Evolutionary conservation across 192 early-diverging fungal species (phyloP).

Genomic region (Podochytrium sp.): DNA sequence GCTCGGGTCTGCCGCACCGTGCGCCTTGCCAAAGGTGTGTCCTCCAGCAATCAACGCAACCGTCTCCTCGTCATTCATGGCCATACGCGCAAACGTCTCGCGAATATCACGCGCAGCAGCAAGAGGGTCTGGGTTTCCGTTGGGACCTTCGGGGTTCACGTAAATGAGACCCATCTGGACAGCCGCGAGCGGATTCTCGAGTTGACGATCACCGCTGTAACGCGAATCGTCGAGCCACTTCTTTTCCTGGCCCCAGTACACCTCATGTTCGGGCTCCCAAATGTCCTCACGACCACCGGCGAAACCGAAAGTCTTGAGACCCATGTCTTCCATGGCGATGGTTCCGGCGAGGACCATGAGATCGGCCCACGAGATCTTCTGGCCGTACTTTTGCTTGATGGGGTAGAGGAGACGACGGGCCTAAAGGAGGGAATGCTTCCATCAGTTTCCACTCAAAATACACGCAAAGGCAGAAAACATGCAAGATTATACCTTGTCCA

Average conservation of each 20-base stretch:
- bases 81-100: conserved; percentile 35
- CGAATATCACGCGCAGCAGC: conserved; percentile 20
- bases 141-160: conserved; percentile 35
- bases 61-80: conserved; percentile 78
- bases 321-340: conserved; percentile 34
- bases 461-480: neutral
- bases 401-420: conserved; percentile 54
- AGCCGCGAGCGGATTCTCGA: conserved; percentile 26
- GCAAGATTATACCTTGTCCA: conserved; percentile 68
- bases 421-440: neutral
- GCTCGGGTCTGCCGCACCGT: conserved; percentile 29
- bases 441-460: neutral
- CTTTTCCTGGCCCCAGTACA: conserved; percentile 23
- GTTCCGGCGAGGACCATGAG: conserved; percentile 45
- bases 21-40: conserved; percentile 31
- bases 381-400: conserved; percentile 81
- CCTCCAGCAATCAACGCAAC: conserved; percentile 40
- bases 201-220: conserved; percentile 13
- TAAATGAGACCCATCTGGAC: conserved; percentile 35
- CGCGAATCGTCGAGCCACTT: conserved; percentile 20
- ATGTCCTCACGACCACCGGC: conserved; percentile 32
- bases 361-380: conserved; percentile 73
- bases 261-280: conserved; percentile 23
- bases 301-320: conserved; percentile 33
- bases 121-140: conserved; percentile 29